Base-by-base conservation (phyloP, 495 filamentous ascomycete genomes). In the Penicillium samsonianum region DNA sequence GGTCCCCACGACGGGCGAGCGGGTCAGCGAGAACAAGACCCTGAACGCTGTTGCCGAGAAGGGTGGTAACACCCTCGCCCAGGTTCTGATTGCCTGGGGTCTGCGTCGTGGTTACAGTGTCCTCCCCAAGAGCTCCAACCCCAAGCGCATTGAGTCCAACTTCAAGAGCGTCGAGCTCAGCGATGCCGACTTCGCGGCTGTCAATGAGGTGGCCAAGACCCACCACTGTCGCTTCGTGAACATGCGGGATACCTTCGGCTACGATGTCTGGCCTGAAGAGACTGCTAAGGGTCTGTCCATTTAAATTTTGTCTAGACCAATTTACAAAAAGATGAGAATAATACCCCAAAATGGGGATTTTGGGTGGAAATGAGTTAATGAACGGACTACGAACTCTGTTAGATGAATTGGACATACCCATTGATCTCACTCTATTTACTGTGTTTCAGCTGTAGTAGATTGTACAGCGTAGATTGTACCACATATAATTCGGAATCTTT, bases 191-290 rank as follows among this genome's bases (percentile, higher is more conserved):
- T 86, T 78, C 62, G 76, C 73, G 66, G 82, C 79, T 9, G 79
- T 87, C 41, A 84, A 87, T 64, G 70, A 71, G 54, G 84, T 88
- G 16, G 82, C 83, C 5, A 74, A 82, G 65, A 78, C 79, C 37
- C 80, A 86, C 50, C 81, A 86, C 64, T 79, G 76, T 54, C 81
- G 88, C 53, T 90, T 91, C 67, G 87, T 91, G 40, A 90, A 91
- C 72, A 90, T 90, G 87, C 90, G 88, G 76, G 86, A 91, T 53
- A 82, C 79, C 50, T 84, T 85, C 65, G 83, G 79, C 14, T 84
- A 81, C 60, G 71, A 78, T 44, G 71, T 77, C 28, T 79, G 77
- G 77, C 74, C 75, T 25, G 70, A 78, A 65, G 77, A 79, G 74
- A 71, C 73, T 35, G 73, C 70, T 35, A 69, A 67, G 65, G 62